Conservation (phyloP, 2,329 filamentous ascomycete species). For the Sporothrix brunneoviolacea region DNA sequence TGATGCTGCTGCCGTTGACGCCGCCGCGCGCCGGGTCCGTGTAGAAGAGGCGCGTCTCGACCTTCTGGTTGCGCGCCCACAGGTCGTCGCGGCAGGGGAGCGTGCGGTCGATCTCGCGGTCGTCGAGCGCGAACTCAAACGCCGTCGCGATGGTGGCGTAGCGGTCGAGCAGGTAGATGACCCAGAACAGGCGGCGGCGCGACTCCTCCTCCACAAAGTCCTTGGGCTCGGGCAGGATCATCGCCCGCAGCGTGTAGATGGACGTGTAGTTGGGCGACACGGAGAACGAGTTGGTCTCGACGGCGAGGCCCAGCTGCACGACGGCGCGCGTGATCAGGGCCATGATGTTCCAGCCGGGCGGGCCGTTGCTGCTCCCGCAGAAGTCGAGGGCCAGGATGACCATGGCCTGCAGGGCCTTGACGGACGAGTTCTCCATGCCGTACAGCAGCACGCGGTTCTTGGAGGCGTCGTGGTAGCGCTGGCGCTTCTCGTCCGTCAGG, state of each 20-base stretch:
- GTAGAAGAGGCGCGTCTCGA: conserved; percentile 78
- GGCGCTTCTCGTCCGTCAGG: conserved; percentile 64
- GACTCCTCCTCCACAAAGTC: conserved; percentile 90
- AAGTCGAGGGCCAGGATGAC: conserved; percentile 82
- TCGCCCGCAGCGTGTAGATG: conserved; percentile 82
- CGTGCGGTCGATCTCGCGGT: conserved; percentile 81
- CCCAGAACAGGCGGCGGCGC: conserved; percentile 81
- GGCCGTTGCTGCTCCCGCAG: conserved; percentile 80
- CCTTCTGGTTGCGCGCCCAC: conserved; percentile 74
- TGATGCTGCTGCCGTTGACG: conserved; percentile 11
- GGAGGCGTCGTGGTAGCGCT: conserved; percentile 70
- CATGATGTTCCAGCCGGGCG: conserved; percentile 86
- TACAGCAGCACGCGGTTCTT: conserved; percentile 84
- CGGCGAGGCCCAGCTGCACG: conserved; percentile 78
- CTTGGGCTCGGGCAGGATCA: conserved; percentile 73
- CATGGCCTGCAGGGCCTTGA: conserved; percentile 79
- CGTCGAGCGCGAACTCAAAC: conserved; percentile 84
- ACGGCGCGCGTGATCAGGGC: conserved; percentile 83
- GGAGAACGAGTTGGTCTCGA: conserved; percentile 72
- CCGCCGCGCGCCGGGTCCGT: conserved; percentile 34
- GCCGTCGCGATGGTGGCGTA: conserved; percentile 88
- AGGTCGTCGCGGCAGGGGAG: conserved; percentile 83
- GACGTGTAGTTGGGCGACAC: conserved; percentile 74
- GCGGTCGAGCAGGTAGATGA: conserved; percentile 83
- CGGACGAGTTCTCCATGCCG: conserved; percentile 81